Evolutionary conservation across 768 basidiomycete genomes (phyloP).

Genomic region (Chiua virens): DNA sequence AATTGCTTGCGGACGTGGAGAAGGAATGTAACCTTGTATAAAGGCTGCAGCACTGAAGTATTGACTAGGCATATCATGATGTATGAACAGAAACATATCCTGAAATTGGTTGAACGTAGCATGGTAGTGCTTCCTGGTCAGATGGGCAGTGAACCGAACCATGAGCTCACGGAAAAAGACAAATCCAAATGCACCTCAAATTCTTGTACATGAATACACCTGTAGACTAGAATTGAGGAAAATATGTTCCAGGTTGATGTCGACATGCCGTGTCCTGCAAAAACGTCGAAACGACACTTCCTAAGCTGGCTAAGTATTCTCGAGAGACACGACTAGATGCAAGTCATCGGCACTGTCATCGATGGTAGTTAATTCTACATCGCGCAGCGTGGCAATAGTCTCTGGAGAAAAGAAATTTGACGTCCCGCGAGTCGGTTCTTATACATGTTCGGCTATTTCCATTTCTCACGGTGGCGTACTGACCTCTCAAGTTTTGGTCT

Average conservation of each 20-base stretch:
- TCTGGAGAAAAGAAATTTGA: constrained; percentile 36
- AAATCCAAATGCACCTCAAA: neutral
- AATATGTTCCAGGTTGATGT: constrained; percentile 54
- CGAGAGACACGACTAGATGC: constrained; percentile 53
- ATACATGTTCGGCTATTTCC: constrained; percentile 10
- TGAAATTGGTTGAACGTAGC: too few species aligned
- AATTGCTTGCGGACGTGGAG: constrained; percentile 22
- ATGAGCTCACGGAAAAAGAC: neutral
- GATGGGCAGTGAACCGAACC: too few species aligned
- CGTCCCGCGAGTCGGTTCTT: constrained; percentile 13
- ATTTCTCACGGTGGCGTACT: constrained; percentile 40
- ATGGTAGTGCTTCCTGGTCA: too few species aligned
- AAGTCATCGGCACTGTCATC: constrained; percentile 66
- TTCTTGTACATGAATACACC: neutral
- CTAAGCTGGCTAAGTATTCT: constrained; percentile 54
- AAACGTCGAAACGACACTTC: constrained; percentile 60
- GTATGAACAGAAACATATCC: too few species aligned
- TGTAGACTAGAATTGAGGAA: neutral
- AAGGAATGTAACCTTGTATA: constrained; percentile 17
- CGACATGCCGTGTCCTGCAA: constrained; percentile 62
- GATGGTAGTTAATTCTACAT: constrained; percentile 50
- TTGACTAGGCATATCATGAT: too few species aligned
- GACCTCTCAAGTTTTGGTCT: too few species aligned
- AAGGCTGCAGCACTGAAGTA: too few species aligned
- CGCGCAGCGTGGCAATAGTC: constrained; percentile 64